phyloP scores from a whole-genome alignment of 352 stramenopile genomes.

The Phytophthora nicotianae region DNA sequence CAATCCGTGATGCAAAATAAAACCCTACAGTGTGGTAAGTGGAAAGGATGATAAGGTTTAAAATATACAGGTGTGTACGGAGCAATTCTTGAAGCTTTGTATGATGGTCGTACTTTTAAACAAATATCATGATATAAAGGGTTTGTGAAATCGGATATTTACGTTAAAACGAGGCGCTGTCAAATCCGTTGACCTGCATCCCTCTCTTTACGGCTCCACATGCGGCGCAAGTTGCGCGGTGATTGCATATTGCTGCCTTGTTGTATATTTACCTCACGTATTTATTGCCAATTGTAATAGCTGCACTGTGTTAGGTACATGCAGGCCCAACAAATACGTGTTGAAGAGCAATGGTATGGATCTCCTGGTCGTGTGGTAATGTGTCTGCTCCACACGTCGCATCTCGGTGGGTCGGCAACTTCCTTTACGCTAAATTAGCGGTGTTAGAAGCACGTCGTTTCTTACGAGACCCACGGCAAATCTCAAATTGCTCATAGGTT shows the following conservation, averaged over 20 bases:
- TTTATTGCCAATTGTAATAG: background rate
- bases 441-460: background rate
- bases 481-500: conserved; percentile 6
- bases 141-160: conserved; percentile 1
- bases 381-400: background rate
- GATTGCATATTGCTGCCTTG: conserved; percentile 10
- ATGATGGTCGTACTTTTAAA: background rate
- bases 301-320: background rate
- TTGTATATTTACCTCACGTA: background rate
- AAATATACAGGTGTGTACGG: conserved; percentile 2
- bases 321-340: no score
- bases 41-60: background rate
- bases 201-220: background rate
- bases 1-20: conserved; percentile 1
- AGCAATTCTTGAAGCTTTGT: background rate
- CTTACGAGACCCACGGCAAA: conserved; percentile 9
- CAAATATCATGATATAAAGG: background rate
- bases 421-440: background rate
- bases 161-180: no score
- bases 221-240: background rate
- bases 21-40: background rate
- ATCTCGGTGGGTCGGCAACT: conserved; percentile 15
- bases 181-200: conserved; percentile 12
- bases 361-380: conserved; percentile 1
- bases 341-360: no score